Evolutionary conservation across 108 stramenopile species (phyloP).

Genomic region (Nitzschia sp.): DNA sequence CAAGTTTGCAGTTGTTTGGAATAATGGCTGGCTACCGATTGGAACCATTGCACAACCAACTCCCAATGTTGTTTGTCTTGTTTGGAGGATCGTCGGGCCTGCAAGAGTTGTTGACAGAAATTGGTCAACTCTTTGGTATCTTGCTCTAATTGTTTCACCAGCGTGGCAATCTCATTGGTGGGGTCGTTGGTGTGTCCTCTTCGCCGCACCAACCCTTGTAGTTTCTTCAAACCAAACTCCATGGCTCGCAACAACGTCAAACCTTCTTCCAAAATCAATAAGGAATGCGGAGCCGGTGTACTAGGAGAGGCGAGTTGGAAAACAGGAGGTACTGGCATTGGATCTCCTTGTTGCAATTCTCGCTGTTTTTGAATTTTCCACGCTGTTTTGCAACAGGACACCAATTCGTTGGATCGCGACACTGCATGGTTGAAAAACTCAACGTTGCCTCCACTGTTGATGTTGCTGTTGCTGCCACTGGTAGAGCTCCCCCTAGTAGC

Average conservation of each 20-base stretch:
- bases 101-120: conserved; percentile 33
- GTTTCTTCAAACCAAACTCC: conserved; percentile 52
- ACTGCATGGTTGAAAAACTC: conserved; percentile 41
- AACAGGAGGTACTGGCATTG: conserved; percentile 7
- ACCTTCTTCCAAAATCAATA: conserved; percentile 55
- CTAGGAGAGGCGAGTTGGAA: conserved; percentile 22
- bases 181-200: conserved; percentile 87
- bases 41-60: conserved; percentile 61
- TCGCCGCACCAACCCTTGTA: conserved; percentile 65
- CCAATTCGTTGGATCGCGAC: conserved; percentile 67
- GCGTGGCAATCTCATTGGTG: conserved; percentile 58
- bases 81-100: conserved; percentile 17
- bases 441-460: too few relatives aligned
- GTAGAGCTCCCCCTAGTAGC: too few relatives aligned
- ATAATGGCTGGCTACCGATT: conserved; percentile 52
- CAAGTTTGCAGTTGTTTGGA: conserved; percentile 54
- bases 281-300: conserved; percentile 16
- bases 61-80: conserved; percentile 70
- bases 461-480: too few relatives aligned
- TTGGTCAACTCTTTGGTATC: conserved; percentile 63
- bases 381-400: conserved; percentile 78
- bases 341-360: conserved; percentile 7
- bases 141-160: conserved; percentile 58
- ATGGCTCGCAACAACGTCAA: conserved; percentile 53
- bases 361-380: conserved; percentile 55